phyloP scores from a whole-genome alignment of 805 yeast species.

The Maudiozyma turicensis region DNA sequence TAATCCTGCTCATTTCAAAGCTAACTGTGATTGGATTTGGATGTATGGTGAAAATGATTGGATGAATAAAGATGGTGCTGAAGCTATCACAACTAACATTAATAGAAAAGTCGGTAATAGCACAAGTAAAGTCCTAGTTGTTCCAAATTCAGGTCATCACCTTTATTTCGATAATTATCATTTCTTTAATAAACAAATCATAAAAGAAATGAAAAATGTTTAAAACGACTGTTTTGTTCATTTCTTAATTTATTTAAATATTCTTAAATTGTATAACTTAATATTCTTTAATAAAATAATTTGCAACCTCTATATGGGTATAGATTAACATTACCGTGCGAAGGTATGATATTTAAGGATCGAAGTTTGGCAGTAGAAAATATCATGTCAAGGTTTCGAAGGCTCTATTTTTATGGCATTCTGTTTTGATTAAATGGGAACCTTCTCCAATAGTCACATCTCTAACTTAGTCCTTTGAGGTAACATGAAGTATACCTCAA shows the following conservation, averaged over 20 bases:
- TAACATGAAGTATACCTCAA: too few species aligned
- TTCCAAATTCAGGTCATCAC: slow-evolving; percentile 66
- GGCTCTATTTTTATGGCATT: too few species aligned
- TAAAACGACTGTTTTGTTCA: too few species aligned
- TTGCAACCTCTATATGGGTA: background rate
- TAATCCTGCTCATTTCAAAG: slow-evolving; percentile 27
- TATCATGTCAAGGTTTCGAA: too few species aligned
- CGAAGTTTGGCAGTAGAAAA: too few species aligned
- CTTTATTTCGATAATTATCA: slow-evolving; percentile 58
- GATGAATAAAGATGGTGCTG: slow-evolving; percentile 44
- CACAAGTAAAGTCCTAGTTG: slow-evolving; percentile 30
- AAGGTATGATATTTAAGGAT: too few species aligned
- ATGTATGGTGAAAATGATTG: slow-evolving; percentile 74
- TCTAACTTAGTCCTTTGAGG: too few species aligned
- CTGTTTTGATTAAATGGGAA: too few species aligned
- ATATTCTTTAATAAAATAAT: background rate
- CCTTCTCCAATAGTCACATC: too few species aligned
- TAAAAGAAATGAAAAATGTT: slow-evolving; percentile 39
- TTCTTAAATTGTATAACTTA: background rate
- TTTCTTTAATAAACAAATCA: slow-evolving; percentile 43
- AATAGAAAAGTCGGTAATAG: slow-evolving; percentile 9
- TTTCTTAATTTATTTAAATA: background rate
- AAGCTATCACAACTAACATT: slow-evolving; percentile 24
- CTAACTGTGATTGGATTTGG: slow-evolving; percentile 65
- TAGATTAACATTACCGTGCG: too few species aligned